phyloP scores from a whole-genome alignment of 768 basidiomycete genomes.

The Termitomyces sp. region DNA sequence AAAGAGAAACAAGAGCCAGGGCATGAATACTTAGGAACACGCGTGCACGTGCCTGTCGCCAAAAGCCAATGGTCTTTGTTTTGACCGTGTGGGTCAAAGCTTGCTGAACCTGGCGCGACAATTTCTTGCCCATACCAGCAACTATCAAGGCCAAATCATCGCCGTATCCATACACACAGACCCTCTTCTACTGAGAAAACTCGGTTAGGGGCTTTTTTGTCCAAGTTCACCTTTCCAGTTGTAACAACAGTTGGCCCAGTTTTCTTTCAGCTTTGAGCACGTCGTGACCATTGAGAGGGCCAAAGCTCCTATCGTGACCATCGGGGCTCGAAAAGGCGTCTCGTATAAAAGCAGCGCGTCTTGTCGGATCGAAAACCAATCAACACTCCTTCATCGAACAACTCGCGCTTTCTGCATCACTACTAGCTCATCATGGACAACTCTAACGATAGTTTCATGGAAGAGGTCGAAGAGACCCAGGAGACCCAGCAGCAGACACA shows the following conservation, averaged over 20 bases:
- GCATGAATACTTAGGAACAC: background rate
- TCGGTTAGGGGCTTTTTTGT: constrained; percentile 1
- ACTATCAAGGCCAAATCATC: background rate
- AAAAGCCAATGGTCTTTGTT: constrained; percentile 4
- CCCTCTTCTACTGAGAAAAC: background rate
- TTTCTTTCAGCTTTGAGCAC: constrained; percentile 13
- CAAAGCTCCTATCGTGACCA: constrained; percentile 13
- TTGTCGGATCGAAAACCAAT: background rate
- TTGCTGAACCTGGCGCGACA: background rate
- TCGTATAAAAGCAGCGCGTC: constrained; percentile 20
- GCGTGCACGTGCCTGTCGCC: constrained; percentile 9
- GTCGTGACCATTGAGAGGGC: constrained; percentile 7
- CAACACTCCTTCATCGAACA: background rate
- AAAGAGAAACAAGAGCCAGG: background rate
- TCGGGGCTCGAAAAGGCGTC: constrained; percentile 31
- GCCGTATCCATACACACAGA: background rate
- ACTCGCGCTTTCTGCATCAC: background rate
- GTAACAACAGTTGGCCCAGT: background rate
- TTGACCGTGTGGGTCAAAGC: background rate
- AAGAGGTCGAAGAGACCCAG: constrained; percentile 26
- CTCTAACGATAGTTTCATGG: constrained; percentile 11
- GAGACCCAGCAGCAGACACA: constrained; percentile 38
- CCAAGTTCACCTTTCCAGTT: background rate
- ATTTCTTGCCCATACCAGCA: background rate
- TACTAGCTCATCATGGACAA: constrained; percentile 13